A percentile compares a stretch with the other conserved stretches of the same genome.
These are phyloP conservation scores for Platanthera zijinensis DNA, from an alignment of 106 monocot genomes.

Conservation along the genomic window DNA sequence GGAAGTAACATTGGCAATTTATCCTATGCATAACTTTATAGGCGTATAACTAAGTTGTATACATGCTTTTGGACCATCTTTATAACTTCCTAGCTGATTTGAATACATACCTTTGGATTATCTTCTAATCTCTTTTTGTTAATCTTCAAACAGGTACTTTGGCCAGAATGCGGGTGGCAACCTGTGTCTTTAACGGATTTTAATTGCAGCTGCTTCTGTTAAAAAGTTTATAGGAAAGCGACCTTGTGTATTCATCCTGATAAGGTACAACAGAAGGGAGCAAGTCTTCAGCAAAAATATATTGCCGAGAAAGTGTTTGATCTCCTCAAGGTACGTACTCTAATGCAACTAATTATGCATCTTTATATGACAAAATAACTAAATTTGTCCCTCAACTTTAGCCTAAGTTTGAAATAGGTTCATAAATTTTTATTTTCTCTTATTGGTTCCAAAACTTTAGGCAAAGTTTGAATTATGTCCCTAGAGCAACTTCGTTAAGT, in stretches of 20 bases:
- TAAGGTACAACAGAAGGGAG: slow-evolving; percentile 89
- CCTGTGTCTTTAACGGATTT: slow-evolving; percentile 86
- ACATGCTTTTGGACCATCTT: too few relatives aligned
- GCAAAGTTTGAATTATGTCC: too few relatives aligned
- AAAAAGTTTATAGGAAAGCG: slow-evolving; percentile 92
- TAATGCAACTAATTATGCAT: not conserved
- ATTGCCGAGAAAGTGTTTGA: slow-evolving; percentile 98
- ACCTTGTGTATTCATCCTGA: slow-evolving; percentile 94
- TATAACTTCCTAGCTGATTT: not conserved
- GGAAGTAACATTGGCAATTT: not conserved
- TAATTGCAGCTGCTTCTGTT: slow-evolving; percentile 66
- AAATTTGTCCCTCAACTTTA: too few relatives aligned
- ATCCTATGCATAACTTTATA: not conserved
- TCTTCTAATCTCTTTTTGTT: not conserved
- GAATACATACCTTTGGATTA: not conserved
- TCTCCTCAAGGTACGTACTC: slow-evolving; percentile 73
- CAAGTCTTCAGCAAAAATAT: slow-evolving; percentile 82
- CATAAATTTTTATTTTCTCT: too few relatives aligned
- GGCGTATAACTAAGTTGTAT: not conserved
- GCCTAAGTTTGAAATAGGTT: too few relatives aligned
- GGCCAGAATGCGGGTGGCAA: slow-evolving; percentile 94
- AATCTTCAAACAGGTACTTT: slow-evolving; percentile 59
- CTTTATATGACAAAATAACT: not conserved
- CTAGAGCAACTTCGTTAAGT: too few relatives aligned
- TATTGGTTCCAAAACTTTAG: too few relatives aligned